These are phyloP conservation scores for Leucocoprinus birnbaumii DNA, from an alignment of 768 basidiomycete species.

Conservation along the genomic window DNA sequence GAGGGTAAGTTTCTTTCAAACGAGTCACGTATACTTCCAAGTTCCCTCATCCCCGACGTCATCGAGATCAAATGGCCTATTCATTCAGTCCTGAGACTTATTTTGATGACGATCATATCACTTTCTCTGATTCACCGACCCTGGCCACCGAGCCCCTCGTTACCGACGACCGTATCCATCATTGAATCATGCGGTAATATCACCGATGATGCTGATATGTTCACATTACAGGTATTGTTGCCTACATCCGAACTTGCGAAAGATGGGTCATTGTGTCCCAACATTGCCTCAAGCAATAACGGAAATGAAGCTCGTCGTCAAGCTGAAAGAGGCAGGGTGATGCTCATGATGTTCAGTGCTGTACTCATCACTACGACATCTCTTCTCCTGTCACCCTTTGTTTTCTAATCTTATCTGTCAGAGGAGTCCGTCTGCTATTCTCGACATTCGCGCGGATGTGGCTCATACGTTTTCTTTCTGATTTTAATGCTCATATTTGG, in stretches of 20 bases:
- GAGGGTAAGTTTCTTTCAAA: constrained; percentile 23
- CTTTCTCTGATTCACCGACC: not conserved
- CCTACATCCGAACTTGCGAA: not conserved
- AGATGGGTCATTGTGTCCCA: not conserved
- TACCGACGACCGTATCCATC: not conserved
- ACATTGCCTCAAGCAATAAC: not conserved
- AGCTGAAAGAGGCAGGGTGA: not conserved
- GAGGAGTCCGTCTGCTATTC: not conserved
- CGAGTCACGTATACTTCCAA: not conserved
- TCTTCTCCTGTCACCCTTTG: not conserved
- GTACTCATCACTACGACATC: not conserved
- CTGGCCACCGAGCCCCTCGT: not conserved
- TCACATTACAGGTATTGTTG: not conserved
- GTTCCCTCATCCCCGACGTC: not conserved
- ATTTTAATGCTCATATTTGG: too few species aligned
- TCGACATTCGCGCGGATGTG: too few species aligned
- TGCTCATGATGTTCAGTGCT: not conserved
- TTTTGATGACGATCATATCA: too few species aligned
- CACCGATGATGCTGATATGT: not conserved
- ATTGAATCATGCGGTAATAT: not conserved
- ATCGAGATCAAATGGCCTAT: not conserved
- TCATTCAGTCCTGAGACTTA: not conserved
- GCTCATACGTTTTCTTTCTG: too few species aligned
- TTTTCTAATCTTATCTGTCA: not conserved
- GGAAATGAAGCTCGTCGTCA: not conserved